Conservation (phyloP, 2,329 filamentous ascomycete genomes). For the Cercospora brassicicola region DNA sequence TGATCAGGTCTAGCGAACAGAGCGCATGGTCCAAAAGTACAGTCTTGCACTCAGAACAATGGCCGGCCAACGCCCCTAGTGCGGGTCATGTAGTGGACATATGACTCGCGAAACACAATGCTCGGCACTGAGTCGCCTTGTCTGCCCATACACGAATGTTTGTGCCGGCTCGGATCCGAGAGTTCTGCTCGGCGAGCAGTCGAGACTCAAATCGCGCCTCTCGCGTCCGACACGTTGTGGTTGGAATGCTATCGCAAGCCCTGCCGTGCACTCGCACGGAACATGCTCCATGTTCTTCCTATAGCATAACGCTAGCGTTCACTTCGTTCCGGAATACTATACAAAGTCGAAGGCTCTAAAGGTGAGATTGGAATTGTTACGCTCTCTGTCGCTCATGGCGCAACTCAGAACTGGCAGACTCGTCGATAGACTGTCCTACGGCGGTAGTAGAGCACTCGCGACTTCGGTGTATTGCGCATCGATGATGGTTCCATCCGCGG, state of each 20-base stretch:
- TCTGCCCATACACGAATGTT: neutral
- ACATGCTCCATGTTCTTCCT: neutral
- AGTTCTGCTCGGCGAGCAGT: neutral
- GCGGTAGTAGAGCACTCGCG: conserved; percentile 32
- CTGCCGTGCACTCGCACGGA: neutral
- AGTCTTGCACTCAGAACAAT: neutral
- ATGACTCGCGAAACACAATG: neutral
- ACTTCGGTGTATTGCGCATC: conserved; percentile 57
- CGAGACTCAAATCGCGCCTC: neutral
- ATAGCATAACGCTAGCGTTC: neutral
- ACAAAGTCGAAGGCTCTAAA: neutral
- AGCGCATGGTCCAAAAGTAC: neutral
- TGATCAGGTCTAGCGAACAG: neutral
- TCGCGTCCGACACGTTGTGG: neutral
- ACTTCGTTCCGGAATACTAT: neutral
- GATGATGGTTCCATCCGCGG: conserved; percentile 50
- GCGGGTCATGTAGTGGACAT: neutral
- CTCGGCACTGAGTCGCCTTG: neutral
- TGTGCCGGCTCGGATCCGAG: neutral
- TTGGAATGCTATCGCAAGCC: neutral
- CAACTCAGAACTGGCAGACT: neutral
- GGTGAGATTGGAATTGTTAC: no score
- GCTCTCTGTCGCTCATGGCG: neutral
- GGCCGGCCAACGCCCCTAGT: neutral
- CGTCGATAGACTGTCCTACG: neutral